phyloP scores from a whole-genome alignment of 1,139 yeast genomes.

The Saccharomyces hybrid region DNA sequence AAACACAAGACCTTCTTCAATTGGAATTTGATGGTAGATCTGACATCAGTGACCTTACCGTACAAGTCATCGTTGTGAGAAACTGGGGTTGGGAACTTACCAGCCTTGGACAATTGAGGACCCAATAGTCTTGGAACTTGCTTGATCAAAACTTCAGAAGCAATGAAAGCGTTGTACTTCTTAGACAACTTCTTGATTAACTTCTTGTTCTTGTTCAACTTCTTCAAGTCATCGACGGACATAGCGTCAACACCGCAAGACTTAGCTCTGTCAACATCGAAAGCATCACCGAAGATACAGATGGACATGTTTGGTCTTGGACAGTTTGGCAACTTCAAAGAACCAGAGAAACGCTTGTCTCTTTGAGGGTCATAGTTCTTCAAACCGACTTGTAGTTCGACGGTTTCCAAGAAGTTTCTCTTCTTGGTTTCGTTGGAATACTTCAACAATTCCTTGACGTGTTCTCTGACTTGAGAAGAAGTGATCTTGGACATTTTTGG shows the following conservation, averaged over 20 bases:
- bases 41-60: slow-evolving; percentile 93
- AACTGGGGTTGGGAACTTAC: slow-evolving; percentile 99
- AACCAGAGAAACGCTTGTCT: slow-evolving; percentile 99
- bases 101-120: slow-evolving; percentile 99
- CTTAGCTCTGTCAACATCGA: slow-evolving; percentile 99
- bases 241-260: slow-evolving; percentile 98
- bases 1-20: slow-evolving; percentile 92
- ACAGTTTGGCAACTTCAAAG: slow-evolving; percentile 96
- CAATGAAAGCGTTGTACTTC: slow-evolving; percentile 99
- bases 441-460: slow-evolving; percentile 88
- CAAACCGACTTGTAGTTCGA: slow-evolving; percentile 98
- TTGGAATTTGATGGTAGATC: slow-evolving; percentile 99
- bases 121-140: slow-evolving; percentile 99
- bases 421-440: slow-evolving; percentile 93
- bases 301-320: slow-evolving; percentile 99
- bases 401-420: slow-evolving; percentile 99
- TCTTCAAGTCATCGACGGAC: slow-evolving; percentile 99
- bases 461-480: slow-evolving; percentile 90
- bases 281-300: slow-evolving; percentile 99
- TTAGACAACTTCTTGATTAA: slow-evolving; percentile 98
- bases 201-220: slow-evolving; percentile 99
- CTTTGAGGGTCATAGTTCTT: slow-evolving; percentile 99
- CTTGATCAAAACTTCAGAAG: slow-evolving; percentile 98
- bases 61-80: slow-evolving; percentile 98
- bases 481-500: slow-evolving; percentile 84